These are phyloP conservation scores for Lactarius vividus DNA, from an alignment of 768 basidiomycete genomes.

Conservation along the genomic window DNA sequence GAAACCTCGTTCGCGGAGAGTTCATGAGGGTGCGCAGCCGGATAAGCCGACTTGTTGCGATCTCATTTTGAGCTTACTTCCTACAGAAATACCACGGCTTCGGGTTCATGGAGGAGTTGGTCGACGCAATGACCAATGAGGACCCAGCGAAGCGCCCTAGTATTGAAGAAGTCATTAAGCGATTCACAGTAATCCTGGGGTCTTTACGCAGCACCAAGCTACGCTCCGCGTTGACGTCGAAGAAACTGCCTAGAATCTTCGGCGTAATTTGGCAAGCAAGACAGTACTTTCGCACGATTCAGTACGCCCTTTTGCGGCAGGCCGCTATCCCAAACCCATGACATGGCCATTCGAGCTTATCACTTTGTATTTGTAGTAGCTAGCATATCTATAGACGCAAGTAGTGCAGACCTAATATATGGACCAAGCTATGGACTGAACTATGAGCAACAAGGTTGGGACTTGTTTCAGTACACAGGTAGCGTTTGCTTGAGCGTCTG, in stretches of 20 bases:
- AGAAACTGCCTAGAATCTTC: neutral
- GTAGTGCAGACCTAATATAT: neutral
- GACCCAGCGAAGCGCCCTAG: constrained; percentile 34
- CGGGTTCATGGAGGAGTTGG: constrained; percentile 31
- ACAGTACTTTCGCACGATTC: constrained; percentile 8
- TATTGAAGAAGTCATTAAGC: constrained; percentile 18
- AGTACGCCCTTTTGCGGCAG: constrained; percentile 8
- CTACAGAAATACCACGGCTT: constrained; percentile 29
- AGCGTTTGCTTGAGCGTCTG: neutral
- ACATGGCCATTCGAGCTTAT: neutral
- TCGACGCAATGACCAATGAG: constrained; percentile 31
- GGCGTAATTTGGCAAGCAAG: neutral
- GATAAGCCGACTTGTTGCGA: neutral
- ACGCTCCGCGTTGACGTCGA: constrained; percentile 15
- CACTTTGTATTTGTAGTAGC: neutral
- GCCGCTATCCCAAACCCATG: constrained; percentile 11
- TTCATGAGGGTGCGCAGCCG: constrained; percentile 32
- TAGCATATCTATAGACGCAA: neutral
- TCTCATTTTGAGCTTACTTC: neutral
- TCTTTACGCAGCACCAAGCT: constrained; percentile 11
- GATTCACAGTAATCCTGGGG: constrained; percentile 1
- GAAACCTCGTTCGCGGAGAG: constrained; percentile 33
- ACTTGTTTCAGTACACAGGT: neutral
- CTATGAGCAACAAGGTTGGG: neutral
- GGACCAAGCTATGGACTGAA: neutral